A percentile compares a stretch with the other conserved stretches of the same genome.
Evolutionary conservation across 116 monocot genomes (phyloP).

Genomic region (Trichopus zeylanicus): DNA sequence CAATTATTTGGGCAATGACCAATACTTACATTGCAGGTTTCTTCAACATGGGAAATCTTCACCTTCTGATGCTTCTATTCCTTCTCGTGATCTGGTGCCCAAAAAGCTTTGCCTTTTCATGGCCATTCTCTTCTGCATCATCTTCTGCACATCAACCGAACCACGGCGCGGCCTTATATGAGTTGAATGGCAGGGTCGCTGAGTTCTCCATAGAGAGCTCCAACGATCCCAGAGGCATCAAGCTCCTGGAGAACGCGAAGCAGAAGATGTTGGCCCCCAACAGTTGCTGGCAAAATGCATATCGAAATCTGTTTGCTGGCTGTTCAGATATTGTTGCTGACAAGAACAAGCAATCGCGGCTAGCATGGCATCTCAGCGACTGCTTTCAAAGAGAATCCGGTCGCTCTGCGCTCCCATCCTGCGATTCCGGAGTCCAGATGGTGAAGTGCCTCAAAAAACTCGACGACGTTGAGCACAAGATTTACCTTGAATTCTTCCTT

Average conservation of each 20-base stretch:
- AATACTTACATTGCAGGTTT: not conserved
- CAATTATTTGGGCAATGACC: too few relatives aligned
- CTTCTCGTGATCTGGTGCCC: not conserved
- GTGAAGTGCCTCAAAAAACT: conserved; percentile 56
- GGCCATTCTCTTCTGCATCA: conserved; percentile 14
- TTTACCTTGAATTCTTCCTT: conserved; percentile 73
- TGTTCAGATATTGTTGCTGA: conserved; percentile 63
- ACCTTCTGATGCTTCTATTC: not conserved
- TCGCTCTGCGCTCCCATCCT: conserved; percentile 33
- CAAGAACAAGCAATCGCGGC: conserved; percentile 57
- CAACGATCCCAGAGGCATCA: conserved; percentile 20
- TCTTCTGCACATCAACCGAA: not conserved
- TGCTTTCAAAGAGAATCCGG: conserved; percentile 81
- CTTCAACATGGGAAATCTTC: not conserved
- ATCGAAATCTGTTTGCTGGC: conserved; percentile 48
- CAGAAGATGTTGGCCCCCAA: conserved; percentile 29
- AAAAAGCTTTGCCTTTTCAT: conserved; percentile 2
- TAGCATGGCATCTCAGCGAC: conserved; percentile 73
- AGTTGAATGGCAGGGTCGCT: conserved; percentile 2
- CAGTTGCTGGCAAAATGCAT: conserved; percentile 78
- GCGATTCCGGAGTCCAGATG: conserved; percentile 33
- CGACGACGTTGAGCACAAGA: conserved; percentile 42
- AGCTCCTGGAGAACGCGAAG: conserved; percentile 54
- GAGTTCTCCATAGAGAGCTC: conserved; percentile 34
- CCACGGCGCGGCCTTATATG: not conserved